Evolutionary conservation across 1,284 basidiomycete species (phyloP), one percentile per base, ranked within the genome.

Genomic region (Wallemia ichthyophaga): DNA sequence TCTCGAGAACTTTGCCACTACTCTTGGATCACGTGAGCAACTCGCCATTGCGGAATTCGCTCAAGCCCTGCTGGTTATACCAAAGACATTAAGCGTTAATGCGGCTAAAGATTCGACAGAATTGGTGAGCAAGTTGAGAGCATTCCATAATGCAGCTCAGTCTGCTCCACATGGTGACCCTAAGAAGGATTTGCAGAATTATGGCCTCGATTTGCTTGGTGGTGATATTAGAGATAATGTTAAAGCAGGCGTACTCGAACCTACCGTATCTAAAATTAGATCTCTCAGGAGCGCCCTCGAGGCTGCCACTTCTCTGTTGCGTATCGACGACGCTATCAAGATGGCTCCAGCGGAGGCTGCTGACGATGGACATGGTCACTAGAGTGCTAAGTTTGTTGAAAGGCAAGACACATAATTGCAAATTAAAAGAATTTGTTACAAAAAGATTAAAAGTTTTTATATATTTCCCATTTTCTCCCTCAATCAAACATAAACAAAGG

Each of bases 41-140:
- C 76, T 99, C 56, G 94, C 94, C 26, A 96, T 99, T 66, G 94
- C 92, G 32, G 94, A 99, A 70, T 98, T 98, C 69, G 92, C 94
- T 31, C 77, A 78, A 64, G 86, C 94, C 2, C 76, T 99, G 59
- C 75, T 98, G 48, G 79, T 91, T 21, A 98, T 99, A 65, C 91
- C 92, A 62, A 98, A 98, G 74, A 89, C 84, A 24, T 81, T 99
- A 24, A 84, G 94, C 1, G 85, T 96, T 62, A 99, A 99, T 69
- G 94, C 94, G 28, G 94, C 91, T 48, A 96, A 98, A 70, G 94
- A 99, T 71, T 89, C 89, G 57, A 98, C 92, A 1, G 89, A 96
- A 61, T 79, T 99, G 25, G 89, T 98, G 53, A 91, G 94, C 59
- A 96, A 96, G 72, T 75, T 99, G 60, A 81, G 94, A 56, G 84